A percentile compares a stretch with the other conserved stretches of the same genome.
Evolutionary conservation across 306 rosid genomes (phyloP).

Genomic region (Castanea sativa): DNA sequence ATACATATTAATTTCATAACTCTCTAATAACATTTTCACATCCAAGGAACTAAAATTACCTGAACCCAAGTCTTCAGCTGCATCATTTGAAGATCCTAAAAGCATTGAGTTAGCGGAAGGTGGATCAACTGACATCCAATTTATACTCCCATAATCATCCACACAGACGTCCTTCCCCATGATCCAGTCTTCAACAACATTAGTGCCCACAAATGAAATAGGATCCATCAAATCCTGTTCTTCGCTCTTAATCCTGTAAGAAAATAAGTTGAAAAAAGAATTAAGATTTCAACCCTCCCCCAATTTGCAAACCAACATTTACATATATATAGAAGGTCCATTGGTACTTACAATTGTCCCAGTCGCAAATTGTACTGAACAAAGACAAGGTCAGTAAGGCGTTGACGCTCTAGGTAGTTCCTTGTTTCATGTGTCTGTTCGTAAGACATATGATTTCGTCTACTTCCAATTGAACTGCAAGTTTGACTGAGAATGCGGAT

Average conservation of each 20-base stretch:
- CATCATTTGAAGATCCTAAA: constrained; percentile 55
- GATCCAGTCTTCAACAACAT: constrained; percentile 69
- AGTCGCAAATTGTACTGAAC: constrained; percentile 54
- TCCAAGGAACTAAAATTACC: constrained; percentile 40
- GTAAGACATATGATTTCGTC: constrained; percentile 50
- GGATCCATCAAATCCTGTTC: constrained; percentile 61
- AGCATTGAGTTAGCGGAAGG: constrained; percentile 46
- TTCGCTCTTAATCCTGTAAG: constrained; percentile 48
- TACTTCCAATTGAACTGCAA: constrained; percentile 50
- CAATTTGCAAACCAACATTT: constrained; percentile 15
- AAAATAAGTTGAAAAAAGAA: constrained; percentile 26
- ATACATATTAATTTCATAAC: constrained; percentile 17
- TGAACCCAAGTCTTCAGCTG: constrained; percentile 58
- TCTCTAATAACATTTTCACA: constrained; percentile 11
- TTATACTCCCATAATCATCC: constrained; percentile 55
- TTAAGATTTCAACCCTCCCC: constrained; percentile 2
- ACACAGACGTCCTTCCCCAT: constrained; percentile 42
- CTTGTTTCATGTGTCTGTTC: constrained; percentile 53
- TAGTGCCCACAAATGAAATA: constrained; percentile 48
- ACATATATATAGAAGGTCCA: constrained; percentile 8
- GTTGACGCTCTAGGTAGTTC: constrained; percentile 78
- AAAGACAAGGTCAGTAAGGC: constrained; percentile 71
- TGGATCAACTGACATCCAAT: constrained; percentile 67
- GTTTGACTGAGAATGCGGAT: constrained; percentile 87
- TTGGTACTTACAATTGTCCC: constrained; percentile 34